Conservation (phyloP, 177 flowering plant species). For the Vitis hybrid region DNA sequence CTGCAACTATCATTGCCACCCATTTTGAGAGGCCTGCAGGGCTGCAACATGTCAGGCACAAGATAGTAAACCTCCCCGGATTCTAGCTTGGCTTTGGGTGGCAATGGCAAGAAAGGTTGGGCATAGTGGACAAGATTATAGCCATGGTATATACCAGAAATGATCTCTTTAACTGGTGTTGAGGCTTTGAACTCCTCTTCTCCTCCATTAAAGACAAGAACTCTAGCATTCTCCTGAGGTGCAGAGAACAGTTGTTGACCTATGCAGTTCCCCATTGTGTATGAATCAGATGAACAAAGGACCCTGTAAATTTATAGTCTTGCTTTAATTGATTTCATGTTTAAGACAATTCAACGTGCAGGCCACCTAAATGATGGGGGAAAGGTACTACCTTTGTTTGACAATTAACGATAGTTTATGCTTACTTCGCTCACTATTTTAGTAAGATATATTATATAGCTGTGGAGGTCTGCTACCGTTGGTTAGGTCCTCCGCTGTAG, state of each 20-base stretch:
- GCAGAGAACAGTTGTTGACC: constrained; percentile 4
- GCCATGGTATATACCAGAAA: constrained; percentile 29
- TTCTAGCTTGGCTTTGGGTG: constrained; percentile 19
- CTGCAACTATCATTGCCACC: constrained; percentile 5
- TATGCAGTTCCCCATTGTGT: constrained; percentile 48
- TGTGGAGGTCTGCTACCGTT: too few relatives aligned
- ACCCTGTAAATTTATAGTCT: neutral
- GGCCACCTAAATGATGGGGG: constrained; percentile 13
- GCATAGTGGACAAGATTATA: constrained; percentile 28
- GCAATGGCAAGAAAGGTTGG: constrained; percentile 25
- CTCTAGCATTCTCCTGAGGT: constrained; percentile 16
- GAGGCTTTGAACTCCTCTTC: constrained; percentile 35
- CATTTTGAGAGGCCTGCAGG: constrained; percentile 11
- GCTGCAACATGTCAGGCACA: constrained; percentile 19
- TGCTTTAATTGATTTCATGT: constrained; percentile 5
- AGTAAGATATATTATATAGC: neutral
- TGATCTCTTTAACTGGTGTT: constrained; percentile 25
- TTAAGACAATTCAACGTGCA: constrained; percentile 31
- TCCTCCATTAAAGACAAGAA: constrained; percentile 26
- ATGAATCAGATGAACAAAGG: neutral
- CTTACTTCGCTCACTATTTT: neutral
- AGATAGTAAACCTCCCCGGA: constrained; percentile 31
- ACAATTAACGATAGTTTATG: neutral
- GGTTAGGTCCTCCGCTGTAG: too few relatives aligned
- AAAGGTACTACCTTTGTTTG: neutral